A percentile compares a stretch with the other conserved stretches of the same genome.
Conservation (phyloP, 2,329 filamentous ascomycete species). For the Alternaria angustiovoidea region DNA sequence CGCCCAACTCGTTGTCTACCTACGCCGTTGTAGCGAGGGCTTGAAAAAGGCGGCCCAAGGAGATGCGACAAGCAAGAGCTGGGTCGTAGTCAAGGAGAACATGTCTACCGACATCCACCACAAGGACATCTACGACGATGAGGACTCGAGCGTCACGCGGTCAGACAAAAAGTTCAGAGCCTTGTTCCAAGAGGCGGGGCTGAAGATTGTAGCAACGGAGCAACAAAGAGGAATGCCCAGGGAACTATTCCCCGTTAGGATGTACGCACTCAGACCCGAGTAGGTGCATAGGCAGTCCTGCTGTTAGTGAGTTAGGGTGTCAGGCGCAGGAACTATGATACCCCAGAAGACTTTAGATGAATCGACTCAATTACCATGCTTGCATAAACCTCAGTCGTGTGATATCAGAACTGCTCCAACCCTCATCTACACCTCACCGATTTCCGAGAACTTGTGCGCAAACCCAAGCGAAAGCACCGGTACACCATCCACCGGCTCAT, state of each 20-base stretch:
- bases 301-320: background rate
- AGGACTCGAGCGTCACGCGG: conserved; percentile 81
- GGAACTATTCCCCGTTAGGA: conserved; percentile 75
- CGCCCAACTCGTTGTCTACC: conserved; percentile 71
- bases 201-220: conserved; percentile 61
- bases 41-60: conserved; percentile 48
- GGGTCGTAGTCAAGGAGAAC: conserved; percentile 85
- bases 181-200: conserved; percentile 73
- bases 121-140: conserved; percentile 75
- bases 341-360: conserved; percentile 4
- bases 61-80: conserved; percentile 52
- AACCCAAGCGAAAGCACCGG: conserved; percentile 33
- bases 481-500: conserved; percentile 25
- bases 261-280: conserved; percentile 76
- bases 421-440: conserved; percentile 22
- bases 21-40: conserved; percentile 66
- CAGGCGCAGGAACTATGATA: conserved; percentile 15
- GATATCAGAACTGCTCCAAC: conserved; percentile 1
- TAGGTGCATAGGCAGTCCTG: conserved; percentile 11
- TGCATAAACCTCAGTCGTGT: background rate
- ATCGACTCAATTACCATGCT: background rate
- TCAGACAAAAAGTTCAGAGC: conserved; percentile 74
- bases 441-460: conserved; percentile 36
- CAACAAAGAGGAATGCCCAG: conserved; percentile 69
- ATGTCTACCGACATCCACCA: conserved; percentile 62